Evolutionary conservation across 768 basidiomycete genomes (phyloP).

Genomic region (Hemileccinum rubropunctum): DNA sequence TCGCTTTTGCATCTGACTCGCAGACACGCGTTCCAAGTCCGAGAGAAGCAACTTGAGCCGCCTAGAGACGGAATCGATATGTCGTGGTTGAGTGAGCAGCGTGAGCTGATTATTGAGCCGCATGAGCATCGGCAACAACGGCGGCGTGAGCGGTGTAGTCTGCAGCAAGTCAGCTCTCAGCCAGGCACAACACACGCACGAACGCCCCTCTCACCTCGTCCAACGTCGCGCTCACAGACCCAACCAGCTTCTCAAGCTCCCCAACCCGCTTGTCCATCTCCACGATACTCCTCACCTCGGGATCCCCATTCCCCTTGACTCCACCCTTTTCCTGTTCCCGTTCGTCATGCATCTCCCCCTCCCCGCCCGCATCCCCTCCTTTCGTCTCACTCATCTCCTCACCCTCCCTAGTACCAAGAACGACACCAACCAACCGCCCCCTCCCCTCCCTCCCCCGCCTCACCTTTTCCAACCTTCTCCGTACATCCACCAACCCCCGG

Average conservation of each 20-base stretch:
- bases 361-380: slow-evolving; percentile 1
- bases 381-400: slow-evolving; percentile 8
- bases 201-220: slow-evolving; percentile 84
- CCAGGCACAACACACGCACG: not conserved
- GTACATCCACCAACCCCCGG: slow-evolving; percentile 72
- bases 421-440: slow-evolving; percentile 57
- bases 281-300: slow-evolving; percentile 50
- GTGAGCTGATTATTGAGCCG: slow-evolving; percentile 84
- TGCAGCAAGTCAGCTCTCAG: slow-evolving; percentile 28
- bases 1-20: slow-evolving; percentile 31
- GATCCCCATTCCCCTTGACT: slow-evolving; percentile 9
- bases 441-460: slow-evolving; percentile 63
- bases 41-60: slow-evolving; percentile 89
- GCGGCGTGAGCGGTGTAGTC: slow-evolving; percentile 72
- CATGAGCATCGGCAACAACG: slow-evolving; percentile 77
- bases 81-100: slow-evolving; percentile 90
- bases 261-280: slow-evolving; percentile 85
- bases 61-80: slow-evolving; percentile 92
- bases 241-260: slow-evolving; percentile 78
- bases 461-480: slow-evolving; percentile 66
- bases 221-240: slow-evolving; percentile 71
- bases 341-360: not conserved
- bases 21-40: slow-evolving; percentile 82
- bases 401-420: slow-evolving; percentile 34
- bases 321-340: not conserved